Evolutionary conservation across 1,284 basidiomycete genomes (phyloP), one percentile per base, ranked within the genome.

Genomic region (Acaromyces ingoldii): DNA sequence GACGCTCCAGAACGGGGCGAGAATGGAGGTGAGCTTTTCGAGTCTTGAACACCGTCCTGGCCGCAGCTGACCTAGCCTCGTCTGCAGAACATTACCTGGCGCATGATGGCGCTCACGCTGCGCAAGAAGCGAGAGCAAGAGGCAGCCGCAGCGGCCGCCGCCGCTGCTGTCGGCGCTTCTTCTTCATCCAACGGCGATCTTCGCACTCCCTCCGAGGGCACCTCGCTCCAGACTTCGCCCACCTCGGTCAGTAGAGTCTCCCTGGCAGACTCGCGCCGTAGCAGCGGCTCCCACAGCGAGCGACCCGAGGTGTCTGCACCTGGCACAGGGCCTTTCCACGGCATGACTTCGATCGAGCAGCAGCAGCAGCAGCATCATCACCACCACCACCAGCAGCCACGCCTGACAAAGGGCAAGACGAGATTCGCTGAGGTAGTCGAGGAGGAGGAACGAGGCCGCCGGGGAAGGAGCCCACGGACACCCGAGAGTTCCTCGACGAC

Each of bases 31-130:
- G 29, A 50, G 53, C 50, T 3, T 21, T 13, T 7, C 3, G 17
- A 15, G 51, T 22, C 24, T 17, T 0, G 17, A 3, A 11, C 13
- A 40, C 15, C 15, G n/a, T 10, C 3, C 15, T 22, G 39, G 9
- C 5, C 2, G 17, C n/a, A 9, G 19, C 25, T 1, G 1, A 36
- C 7, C 34, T n/a, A 17, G 34, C 10, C 30, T 33, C 43, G 29
- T 26, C 19, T 7, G 31, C 21, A 55, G 79, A 96, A 95, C 73
- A 76, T 96, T 48, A 95, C 91, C 0, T 96, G 93, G 93, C 80
- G 95, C 58, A 89, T 97, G 89, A 96, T 96, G 92, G 88, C 91
- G 38, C 80, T 98, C 70, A 88, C 87, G 7, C 78, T 96, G 58
- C 86, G 87, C 79, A 91, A 89, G 80, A 86, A 87, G 79, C 86